These are phyloP conservation scores for Exophiala spinifera DNA, from an alignment of 2,329 filamentous ascomycete species.

Conservation along the genomic window DNA sequence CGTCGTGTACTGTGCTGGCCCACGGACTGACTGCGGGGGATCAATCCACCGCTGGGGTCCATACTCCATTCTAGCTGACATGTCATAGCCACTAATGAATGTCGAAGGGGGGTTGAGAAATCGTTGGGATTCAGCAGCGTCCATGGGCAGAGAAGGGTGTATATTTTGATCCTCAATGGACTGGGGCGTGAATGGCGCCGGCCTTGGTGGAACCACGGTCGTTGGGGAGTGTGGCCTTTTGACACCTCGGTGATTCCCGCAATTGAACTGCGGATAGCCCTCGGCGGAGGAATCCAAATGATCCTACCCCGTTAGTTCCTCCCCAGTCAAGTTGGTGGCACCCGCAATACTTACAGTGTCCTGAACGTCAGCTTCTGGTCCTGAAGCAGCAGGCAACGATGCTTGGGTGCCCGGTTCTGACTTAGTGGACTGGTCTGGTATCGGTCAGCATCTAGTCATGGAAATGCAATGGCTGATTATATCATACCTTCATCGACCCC, in stretches of 20 bases:
- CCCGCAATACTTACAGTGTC: too few species aligned
- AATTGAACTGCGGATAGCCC: not conserved
- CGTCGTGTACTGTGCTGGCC: not conserved
- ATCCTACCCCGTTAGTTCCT: not conserved
- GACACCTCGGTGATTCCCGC: too few species aligned
- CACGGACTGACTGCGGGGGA: not conserved
- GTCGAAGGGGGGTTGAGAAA: not conserved
- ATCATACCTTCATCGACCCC: not conserved
- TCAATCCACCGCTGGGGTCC: not conserved
- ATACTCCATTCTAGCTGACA: not conserved
- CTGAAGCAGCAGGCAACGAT: not conserved
- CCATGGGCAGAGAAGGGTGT: not conserved
- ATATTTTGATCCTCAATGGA: not conserved
- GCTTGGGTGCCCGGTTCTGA: not conserved
- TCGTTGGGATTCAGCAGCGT: not conserved
- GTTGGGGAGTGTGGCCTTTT: not conserved
- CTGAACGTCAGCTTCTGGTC: not conserved
- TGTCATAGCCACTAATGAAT: not conserved
- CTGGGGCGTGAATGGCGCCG: not conserved
- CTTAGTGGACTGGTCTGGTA: not conserved
- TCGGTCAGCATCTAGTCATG: not conserved
- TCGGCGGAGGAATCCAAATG: not conserved
- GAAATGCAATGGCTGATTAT: not conserved
- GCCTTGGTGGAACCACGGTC: not conserved
- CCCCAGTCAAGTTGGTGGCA: too few species aligned